These are phyloP conservation scores for Datisca glomerata DNA, from an alignment of 306 rosid genomes.

Conservation along the genomic window DNA sequence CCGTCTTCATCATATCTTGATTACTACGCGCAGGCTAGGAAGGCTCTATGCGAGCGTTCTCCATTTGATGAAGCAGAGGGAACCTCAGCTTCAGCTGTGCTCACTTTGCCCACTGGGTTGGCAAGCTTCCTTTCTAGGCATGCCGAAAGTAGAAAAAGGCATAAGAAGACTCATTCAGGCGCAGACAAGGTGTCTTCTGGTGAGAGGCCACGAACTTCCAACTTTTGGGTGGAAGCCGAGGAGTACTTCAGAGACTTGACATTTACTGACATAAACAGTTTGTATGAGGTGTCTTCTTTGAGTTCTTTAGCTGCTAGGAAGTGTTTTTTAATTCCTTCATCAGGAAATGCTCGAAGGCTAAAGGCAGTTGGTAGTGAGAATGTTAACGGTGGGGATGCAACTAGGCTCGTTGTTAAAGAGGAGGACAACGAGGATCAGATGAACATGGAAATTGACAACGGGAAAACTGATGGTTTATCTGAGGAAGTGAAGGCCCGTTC, in stretches of 20 bases:
- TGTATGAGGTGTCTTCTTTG: slow-evolving; percentile 37
- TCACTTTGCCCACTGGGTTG: slow-evolving; percentile 60
- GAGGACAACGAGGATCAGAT: slow-evolving; percentile 18
- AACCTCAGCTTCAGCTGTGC: slow-evolving; percentile 33
- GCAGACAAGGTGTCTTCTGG: slow-evolving; percentile 55
- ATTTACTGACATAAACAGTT: slow-evolving; percentile 46
- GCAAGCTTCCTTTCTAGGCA: slow-evolving; percentile 50
- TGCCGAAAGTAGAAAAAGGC: slow-evolving; percentile 55
- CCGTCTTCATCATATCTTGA: slow-evolving; percentile 22
- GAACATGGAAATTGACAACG: slow-evolving; percentile 22
- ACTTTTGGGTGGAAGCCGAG: slow-evolving; percentile 68
- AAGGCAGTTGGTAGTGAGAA: slow-evolving; percentile 15
- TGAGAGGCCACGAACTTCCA: slow-evolving; percentile 35
- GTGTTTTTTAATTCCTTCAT: slow-evolving; percentile 37
- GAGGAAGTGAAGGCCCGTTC: slow-evolving; percentile 18
- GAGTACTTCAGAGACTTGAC: slow-evolving; percentile 67
- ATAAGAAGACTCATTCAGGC: slow-evolving; percentile 59
- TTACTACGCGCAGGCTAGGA: slow-evolving; percentile 65
- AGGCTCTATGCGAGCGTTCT: slow-evolving; percentile 59
- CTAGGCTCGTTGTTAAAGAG: slow-evolving; percentile 12
- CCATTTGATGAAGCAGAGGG: slow-evolving; percentile 67
- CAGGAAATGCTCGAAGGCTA: slow-evolving; percentile 20
- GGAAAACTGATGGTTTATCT: slow-evolving; percentile 18
- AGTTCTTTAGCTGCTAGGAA: slow-evolving; percentile 26
- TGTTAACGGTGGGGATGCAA: neutral